Percentiles rank a stretch among this genome's conserved stretches.
phyloP scores from a whole-genome alignment of 768 basidiomycete genomes.

The Brasilioporus rufonigricans region DNA sequence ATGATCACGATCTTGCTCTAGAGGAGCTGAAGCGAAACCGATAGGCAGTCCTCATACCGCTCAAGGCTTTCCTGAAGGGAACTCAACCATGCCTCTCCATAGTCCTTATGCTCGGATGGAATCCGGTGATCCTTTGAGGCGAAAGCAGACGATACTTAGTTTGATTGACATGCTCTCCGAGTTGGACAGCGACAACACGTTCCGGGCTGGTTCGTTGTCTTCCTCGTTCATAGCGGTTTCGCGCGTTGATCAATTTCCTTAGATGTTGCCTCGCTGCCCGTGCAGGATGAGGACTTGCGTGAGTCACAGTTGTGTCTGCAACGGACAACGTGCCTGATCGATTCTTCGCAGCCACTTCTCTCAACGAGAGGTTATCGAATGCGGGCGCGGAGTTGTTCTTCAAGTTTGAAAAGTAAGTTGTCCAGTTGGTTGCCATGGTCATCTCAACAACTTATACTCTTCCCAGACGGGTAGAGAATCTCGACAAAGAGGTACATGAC shows the following conservation, averaged over 20 bases:
- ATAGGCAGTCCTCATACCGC: conserved; percentile 19
- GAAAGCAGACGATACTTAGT: conserved; percentile 47
- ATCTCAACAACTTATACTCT: conserved; percentile 3
- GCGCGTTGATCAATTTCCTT: neutral
- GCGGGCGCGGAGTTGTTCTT: conserved; percentile 49
- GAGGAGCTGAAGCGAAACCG: conserved; percentile 26
- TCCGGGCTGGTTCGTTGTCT: conserved; percentile 32
- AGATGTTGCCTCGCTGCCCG: conserved; percentile 33
- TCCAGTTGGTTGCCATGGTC: neutral
- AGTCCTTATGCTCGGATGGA: conserved; percentile 31
- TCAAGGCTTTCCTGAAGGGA: conserved; percentile 29
- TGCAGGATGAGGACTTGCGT: conserved; percentile 45
- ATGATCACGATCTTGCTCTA: conserved; percentile 24
- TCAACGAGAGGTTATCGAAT: conserved; percentile 48
- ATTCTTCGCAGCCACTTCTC: conserved; percentile 35
- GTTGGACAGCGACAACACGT: conserved; percentile 38
- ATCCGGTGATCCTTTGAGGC: conserved; percentile 29
- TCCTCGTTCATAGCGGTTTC: neutral
- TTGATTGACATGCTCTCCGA: conserved; percentile 47
- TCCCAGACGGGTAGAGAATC: conserved; percentile 42
- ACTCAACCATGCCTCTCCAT: conserved; percentile 22
- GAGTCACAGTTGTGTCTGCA: conserved; percentile 2
- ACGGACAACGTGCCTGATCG: conserved; percentile 3
- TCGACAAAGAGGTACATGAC: conserved; percentile 44
- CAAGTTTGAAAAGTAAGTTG: conserved; percentile 44